Evolutionary conservation across 345 rosid genomes (phyloP), one percentile per base, ranked within the genome.

Genomic region (Sisymbrium irio): DNA sequence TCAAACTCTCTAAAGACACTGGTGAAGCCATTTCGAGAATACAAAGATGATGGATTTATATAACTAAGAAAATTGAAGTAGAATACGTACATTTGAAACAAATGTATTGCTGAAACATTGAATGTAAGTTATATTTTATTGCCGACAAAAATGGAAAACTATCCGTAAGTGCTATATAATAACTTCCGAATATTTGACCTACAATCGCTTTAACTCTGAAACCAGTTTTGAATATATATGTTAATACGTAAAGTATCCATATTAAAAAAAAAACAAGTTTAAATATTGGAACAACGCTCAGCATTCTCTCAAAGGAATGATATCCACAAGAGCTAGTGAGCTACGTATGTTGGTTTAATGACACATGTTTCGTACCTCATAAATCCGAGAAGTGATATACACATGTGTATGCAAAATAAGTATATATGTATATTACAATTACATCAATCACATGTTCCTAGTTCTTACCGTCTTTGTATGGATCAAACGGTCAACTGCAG

Each of bases 371-470:
- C 20, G 47, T 37, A 60, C 7, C 47, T 60, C 33, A 60, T 37
- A 20, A 25, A 56, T 32, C 7, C 4, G 10, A 32, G 39, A 57
- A 50, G 44, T 69, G 15, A 15, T 67, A 40, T n/a, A 40, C 1
- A 9, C 20, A 53, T 53, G 39, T 17, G 27, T 54, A 51, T n/a
- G 4, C 7, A 10, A 30, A 37, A 25, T 3, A 30, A 55, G 10
- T 14, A 54, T 54, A 28, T 27, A 35, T 13, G 46, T 19, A 65
- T 19, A 65, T n/a, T 50, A 5, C 51, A 6, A 12, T 49, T n/a
- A 50, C 33, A 40, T 62, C 17, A 20, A 72, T 42, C 64, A 72
- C 46, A 53, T 63, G 64, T 54, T 54, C 45, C 41, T 64, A 73
- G 64, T 54, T 54, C 45, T 53, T 64, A 73, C 37, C 15, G 19